phyloP scores from a whole-genome alignment of 805 yeast species.

The Cephaloascus fragrans region DNA sequence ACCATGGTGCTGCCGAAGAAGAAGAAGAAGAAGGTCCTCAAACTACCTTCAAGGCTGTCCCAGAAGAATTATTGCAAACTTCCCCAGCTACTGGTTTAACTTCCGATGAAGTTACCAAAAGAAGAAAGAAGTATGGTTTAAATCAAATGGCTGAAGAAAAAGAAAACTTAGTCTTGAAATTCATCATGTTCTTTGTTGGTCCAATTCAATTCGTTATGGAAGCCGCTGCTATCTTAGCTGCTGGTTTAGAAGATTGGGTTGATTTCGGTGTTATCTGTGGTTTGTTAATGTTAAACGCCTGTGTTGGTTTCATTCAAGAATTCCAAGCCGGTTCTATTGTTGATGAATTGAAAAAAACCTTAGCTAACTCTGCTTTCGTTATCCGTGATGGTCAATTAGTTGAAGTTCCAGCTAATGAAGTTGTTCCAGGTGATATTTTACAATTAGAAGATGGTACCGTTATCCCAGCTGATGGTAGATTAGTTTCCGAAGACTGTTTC shows the following conservation, averaged over 20 bases:
- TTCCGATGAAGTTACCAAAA: conserved; percentile 65
- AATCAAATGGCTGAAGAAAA: conserved; percentile 88
- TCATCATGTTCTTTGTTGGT: conserved; percentile 83
- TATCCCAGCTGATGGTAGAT: conserved; percentile 88
- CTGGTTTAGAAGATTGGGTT: conserved; percentile 97
- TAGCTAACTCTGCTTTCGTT: conserved; percentile 82
- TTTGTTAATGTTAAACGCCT: conserved; percentile 76
- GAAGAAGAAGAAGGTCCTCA: conserved; percentile 31
- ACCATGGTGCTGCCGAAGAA: conserved; percentile 42
- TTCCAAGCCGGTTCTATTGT: conserved; percentile 98
- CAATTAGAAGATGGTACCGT: conserved; percentile 91
- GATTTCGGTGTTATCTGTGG: conserved; percentile 97
- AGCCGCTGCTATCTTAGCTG: conserved; percentile 92
- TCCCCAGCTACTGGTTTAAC: conserved; percentile 71
- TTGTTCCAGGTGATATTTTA: conserved; percentile 92
- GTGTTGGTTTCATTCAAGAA: conserved; percentile 94
- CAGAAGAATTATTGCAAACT: conserved; percentile 79
- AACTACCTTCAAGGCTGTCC: conserved; percentile 42
- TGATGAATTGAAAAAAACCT: conserved; percentile 89
- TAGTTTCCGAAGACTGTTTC: conserved; percentile 76
- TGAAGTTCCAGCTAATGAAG: conserved; percentile 74
- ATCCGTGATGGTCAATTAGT: conserved; percentile 71
- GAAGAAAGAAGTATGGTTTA: conserved; percentile 86
- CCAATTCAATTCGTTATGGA: conserved; percentile 97
- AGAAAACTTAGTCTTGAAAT: conserved; percentile 72